Evolutionary conservation across 768 basidiomycete species (phyloP), one percentile per base, ranked within the genome.

Genomic region (Termitomyces sp.): DNA sequence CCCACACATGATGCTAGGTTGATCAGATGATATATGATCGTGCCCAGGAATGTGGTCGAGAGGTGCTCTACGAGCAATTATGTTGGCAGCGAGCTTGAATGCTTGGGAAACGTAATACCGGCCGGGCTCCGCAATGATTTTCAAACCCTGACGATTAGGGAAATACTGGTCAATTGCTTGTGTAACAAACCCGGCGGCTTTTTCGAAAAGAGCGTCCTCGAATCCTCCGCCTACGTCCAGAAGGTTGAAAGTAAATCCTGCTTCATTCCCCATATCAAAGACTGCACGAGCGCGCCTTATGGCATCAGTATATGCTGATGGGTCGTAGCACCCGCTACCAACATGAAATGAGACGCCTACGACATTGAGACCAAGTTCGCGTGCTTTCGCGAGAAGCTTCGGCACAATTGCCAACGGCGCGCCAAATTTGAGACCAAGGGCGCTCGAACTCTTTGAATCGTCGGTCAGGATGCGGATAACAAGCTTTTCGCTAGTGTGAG

Each of bases 221-320:
- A 98, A 99, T 4, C 97, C 97, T n/a, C 97, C 97, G 13, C 97
- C 97, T 55, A 98, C 86, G 65, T 99, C 97, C 58, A 98, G 81
- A 13, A 98, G 72, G 50, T 72, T 82, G 69, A 98, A 94, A 13
- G 74, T 69, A 72, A 90, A 98, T 3, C 97, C 97, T 8, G 78
- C 84, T 49, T 84, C 83, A 50, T 75, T 73, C 33, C 86, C 97
- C 85, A 97, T 92, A 57, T 92, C 87, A 72, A 98, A 99, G 18
- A 88, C 93, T 8, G 78, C 72, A 13, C 86, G 84, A 3, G 94
- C 90, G 18, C 92, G 88, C 72, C 73, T 80, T 61, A 98, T 81
- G 26, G 96, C 97, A 70, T 97, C 94, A 31, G 82, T 84, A 68
- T 95, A 99, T 28, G 90, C 89, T 20, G 83, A 76, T n/a, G 95